Percentiles rank a stretch among this genome's conserved stretches.
These are phyloP conservation scores for Physcomitrellopsis africana DNA, from an alignment of 225 moss, liverwort and hornwort species.

Conservation along the genomic window DNA sequence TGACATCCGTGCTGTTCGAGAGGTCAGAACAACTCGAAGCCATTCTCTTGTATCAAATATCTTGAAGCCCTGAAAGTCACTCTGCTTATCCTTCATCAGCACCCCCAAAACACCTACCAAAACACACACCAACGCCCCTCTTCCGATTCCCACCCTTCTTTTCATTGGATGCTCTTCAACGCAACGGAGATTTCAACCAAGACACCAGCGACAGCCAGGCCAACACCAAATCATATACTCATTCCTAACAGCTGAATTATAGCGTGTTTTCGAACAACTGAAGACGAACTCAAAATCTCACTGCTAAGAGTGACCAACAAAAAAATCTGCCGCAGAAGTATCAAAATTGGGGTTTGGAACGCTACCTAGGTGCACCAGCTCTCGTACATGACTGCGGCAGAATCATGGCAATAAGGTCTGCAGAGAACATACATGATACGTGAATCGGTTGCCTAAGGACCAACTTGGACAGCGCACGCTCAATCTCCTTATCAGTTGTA, in stretches of 20 bases:
- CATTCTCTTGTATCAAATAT: no score
- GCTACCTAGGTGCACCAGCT: background rate
- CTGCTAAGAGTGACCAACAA: background rate
- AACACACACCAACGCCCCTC: background rate
- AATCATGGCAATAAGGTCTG: background rate
- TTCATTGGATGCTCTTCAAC: background rate
- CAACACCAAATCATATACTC: background rate
- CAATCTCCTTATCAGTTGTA: background rate
- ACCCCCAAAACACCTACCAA: slow-evolving; percentile 6
- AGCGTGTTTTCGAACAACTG: background rate
- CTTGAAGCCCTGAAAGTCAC: slow-evolving; percentile 2
- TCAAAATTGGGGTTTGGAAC: background rate
- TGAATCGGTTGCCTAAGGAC: background rate
- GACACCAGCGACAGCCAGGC: background rate
- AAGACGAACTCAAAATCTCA: background rate
- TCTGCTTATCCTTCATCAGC: slow-evolving; percentile 6
- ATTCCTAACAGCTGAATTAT: background rate
- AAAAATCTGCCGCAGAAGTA: no score
- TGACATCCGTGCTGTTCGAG: background rate
- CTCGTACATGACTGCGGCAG: background rate
- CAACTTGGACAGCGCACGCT: background rate
- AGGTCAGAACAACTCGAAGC: no score
- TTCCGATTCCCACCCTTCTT: background rate
- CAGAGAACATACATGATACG: background rate
- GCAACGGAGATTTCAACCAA: slow-evolving; percentile 5